Percentiles rank a stretch among this genome's conserved stretches.
Evolutionary conservation across 345 rosid species (phyloP).

Genomic region (Cochlearia excelsa): DNA sequence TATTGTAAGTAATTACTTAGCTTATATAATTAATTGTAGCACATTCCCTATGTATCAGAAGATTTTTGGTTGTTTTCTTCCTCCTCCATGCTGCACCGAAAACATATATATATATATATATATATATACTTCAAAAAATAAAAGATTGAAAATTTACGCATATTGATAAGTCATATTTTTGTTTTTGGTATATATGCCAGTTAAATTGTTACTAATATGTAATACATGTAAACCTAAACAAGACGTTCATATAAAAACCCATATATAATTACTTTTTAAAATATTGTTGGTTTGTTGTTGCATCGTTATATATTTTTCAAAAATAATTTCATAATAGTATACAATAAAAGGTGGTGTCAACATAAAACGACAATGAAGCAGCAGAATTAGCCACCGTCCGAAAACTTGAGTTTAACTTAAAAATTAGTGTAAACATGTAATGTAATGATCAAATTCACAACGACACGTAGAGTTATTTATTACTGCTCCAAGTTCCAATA

Average conservation of each 20-base stretch:
- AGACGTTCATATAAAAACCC: too few relatives aligned
- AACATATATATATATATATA: not conserved
- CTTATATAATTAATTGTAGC: conserved; percentile 18
- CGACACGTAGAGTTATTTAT: conserved; percentile 17
- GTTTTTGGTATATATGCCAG: too few relatives aligned
- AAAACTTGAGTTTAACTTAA: conserved; percentile 22
- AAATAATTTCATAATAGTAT: not conserved
- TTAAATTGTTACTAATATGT: too few relatives aligned
- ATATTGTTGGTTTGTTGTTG: conserved; percentile 19
- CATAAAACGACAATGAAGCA: conserved; percentile 35
- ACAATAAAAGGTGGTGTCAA: conserved; percentile 12
- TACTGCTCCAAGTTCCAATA: conserved; percentile 36
- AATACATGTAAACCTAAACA: too few relatives aligned
- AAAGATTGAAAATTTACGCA: too few relatives aligned
- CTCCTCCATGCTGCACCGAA: conserved; percentile 37
- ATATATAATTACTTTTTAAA: too few relatives aligned
- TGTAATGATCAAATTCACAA: conserved; percentile 8
- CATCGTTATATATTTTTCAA: conserved; percentile 8
- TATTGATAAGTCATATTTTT: too few relatives aligned
- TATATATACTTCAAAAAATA: too few relatives aligned
- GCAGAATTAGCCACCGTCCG: conserved; percentile 32
- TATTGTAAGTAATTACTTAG: not conserved
- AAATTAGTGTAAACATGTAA: conserved; percentile 19
- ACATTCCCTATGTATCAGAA: conserved; percentile 38
- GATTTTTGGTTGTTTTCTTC: conserved; percentile 33